phyloP scores from a whole-genome alignment of 106 monocot genomes.

The Posidonia australis region DNA sequence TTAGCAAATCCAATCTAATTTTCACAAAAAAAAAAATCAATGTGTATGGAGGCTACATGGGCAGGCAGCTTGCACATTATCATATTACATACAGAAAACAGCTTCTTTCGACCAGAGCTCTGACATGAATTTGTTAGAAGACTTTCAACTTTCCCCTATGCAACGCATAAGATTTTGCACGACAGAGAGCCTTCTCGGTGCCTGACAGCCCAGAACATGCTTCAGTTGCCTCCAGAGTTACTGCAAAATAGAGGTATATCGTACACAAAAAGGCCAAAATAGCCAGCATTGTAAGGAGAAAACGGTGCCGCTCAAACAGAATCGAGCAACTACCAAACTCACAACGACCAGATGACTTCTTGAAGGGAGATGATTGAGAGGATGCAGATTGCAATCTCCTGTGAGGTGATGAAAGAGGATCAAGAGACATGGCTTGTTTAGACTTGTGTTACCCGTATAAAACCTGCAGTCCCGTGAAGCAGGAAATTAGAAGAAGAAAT shows the following conservation, averaged over 20 bases:
- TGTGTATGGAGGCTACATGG: too few relatives aligned
- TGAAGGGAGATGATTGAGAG: constrained; percentile 21
- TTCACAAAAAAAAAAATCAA: too few relatives aligned
- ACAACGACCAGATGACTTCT: constrained; percentile 31
- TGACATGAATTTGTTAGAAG: too few relatives aligned
- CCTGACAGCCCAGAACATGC: constrained; percentile 48
- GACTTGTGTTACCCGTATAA: not conserved
- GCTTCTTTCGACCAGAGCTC: too few relatives aligned
- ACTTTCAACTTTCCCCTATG: constrained; percentile 53
- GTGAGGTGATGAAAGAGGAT: constrained; percentile 59
- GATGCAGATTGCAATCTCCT: constrained; percentile 44
- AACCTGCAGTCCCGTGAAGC: too few relatives aligned
- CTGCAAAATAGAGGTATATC: constrained; percentile 76
- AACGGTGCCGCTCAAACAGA: constrained; percentile 67
- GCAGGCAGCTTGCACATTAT: too few relatives aligned
- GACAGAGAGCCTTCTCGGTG: constrained; percentile 46
- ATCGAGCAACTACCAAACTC: constrained; percentile 53
- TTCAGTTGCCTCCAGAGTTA: constrained; percentile 40
- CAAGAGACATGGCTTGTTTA: constrained; percentile 5
- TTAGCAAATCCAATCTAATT: too few relatives aligned
- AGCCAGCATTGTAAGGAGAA: constrained; percentile 60
- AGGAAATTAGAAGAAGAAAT: too few relatives aligned
- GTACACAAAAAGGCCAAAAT: constrained; percentile 68
- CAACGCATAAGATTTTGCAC: constrained; percentile 34
- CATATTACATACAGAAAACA: too few relatives aligned